Conservation (phyloP, 768 basidiomycete genomes). For the Mycena olivaceomarginata region DNA sequence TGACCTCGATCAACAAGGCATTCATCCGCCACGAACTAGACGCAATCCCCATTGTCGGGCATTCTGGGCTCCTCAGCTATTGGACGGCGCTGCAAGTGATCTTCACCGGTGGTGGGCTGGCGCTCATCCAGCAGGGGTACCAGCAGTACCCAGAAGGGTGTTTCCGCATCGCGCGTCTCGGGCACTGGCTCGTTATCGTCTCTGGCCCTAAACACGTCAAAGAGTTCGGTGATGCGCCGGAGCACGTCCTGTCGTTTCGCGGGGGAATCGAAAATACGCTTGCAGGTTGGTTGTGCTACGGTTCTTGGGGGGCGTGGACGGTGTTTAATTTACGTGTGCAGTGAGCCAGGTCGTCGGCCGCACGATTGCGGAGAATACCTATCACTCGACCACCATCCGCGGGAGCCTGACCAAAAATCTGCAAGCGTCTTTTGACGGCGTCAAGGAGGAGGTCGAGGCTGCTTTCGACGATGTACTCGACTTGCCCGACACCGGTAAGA, state of each 20-base stretch:
- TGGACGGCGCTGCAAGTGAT: background rate
- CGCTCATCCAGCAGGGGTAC: conserved; percentile 26
- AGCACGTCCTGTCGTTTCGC: conserved; percentile 60
- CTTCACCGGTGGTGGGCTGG: conserved; percentile 10
- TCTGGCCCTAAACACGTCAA: conserved; percentile 55
- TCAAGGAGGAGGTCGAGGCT: conserved; percentile 59
- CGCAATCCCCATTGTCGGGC: conserved; percentile 26
- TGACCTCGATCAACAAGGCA: too few relatives aligned
- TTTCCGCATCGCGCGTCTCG: conserved; percentile 29
- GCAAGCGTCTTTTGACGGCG: conserved; percentile 47
- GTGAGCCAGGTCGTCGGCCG: too few relatives aligned
- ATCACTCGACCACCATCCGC: conserved; percentile 23
- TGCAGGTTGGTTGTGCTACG: too few relatives aligned
- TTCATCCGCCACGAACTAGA: background rate
- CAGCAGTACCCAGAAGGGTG: conserved; percentile 18
- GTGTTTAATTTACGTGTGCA: too few relatives aligned
- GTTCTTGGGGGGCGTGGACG: too few relatives aligned
- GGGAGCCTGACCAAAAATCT: conserved; percentile 46
- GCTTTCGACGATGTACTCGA: conserved; percentile 29
- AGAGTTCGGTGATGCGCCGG: conserved; percentile 61
- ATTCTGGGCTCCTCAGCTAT: conserved; percentile 20
- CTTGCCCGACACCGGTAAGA: background rate
- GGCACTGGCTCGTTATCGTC: conserved; percentile 62
- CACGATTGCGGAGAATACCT: conserved; percentile 13
- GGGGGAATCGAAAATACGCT: conserved; percentile 45